phyloP scores from a whole-genome alignment of 2,329 filamentous ascomycete genomes.

The Neonectria faginata region DNA sequence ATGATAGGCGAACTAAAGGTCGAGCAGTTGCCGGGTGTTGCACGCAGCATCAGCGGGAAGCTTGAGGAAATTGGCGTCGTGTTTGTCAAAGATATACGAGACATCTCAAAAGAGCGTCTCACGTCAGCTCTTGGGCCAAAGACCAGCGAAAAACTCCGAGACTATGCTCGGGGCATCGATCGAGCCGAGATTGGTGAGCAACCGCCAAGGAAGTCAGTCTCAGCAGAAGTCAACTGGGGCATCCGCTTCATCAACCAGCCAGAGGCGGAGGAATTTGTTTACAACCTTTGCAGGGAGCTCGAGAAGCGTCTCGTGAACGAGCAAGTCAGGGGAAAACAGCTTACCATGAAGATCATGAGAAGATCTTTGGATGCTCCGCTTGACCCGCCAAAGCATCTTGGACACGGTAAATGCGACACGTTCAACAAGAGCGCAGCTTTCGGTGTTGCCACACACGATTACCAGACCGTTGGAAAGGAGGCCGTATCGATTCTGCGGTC shows the following conservation, averaged over 20 bases:
- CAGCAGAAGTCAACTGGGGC: slow-evolving; percentile 97
- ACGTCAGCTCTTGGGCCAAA: slow-evolving; percentile 84
- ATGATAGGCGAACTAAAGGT: slow-evolving; percentile 84
- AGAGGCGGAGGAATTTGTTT: slow-evolving; percentile 94
- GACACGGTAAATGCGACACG: slow-evolving; percentile 93
- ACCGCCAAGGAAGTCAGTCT: slow-evolving; percentile 89
- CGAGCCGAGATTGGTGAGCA: slow-evolving; percentile 86
- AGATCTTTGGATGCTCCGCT: slow-evolving; percentile 87
- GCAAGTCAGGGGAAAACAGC: slow-evolving; percentile 84
- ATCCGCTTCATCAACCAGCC: slow-evolving; percentile 91
- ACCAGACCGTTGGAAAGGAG: slow-evolving; percentile 79
- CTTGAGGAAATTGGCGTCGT: slow-evolving; percentile 88
- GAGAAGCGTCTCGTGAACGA: slow-evolving; percentile 84
- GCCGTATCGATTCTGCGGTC: slow-evolving; percentile 85
- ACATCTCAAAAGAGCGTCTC: slow-evolving; percentile 80
- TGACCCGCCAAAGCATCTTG: slow-evolving; percentile 92
- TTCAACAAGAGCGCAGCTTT: slow-evolving; percentile 90
- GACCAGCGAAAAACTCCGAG: slow-evolving; percentile 89
- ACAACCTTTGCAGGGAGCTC: slow-evolving; percentile 86
- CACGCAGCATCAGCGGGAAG: slow-evolving; percentile 87
- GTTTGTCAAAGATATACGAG: slow-evolving; percentile 84
- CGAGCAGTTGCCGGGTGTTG: slow-evolving; percentile 89
- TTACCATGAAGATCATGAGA: slow-evolving; percentile 96
- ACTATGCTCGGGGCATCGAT: slow-evolving; percentile 92
- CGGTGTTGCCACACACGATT: slow-evolving; percentile 84